A percentile compares a stretch with the other conserved stretches of the same genome.
Conservation (phyloP, 768 basidiomycete species). For the Psilocybe cyanescens region DNA sequence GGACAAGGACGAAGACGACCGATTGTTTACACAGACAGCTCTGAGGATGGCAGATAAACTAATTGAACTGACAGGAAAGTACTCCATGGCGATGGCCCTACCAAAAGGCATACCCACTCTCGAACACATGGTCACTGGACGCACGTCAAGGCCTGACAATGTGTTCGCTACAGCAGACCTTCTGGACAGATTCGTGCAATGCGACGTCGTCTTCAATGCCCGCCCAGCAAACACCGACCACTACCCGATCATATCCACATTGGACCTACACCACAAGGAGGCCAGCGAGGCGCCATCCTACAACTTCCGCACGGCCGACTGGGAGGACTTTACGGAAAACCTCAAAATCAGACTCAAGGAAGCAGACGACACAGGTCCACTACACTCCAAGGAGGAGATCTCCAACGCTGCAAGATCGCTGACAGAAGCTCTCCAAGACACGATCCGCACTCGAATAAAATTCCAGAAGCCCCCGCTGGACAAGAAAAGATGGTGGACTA, state of each 20-base stretch:
- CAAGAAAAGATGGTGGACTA: conserved; percentile 25
- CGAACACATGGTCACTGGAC: conserved; percentile 24
- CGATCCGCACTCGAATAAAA: conserved; percentile 7
- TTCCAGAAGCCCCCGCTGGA: neutral
- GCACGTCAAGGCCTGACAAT: conserved; percentile 46
- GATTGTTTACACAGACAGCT: conserved; percentile 36
- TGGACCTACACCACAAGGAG: conserved; percentile 24
- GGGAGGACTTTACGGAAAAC: conserved; percentile 14
- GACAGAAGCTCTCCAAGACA: conserved; percentile 8
- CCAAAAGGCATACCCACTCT: conserved; percentile 39
- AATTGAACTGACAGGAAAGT: conserved; percentile 25
- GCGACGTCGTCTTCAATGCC: conserved; percentile 21
- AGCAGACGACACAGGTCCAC: neutral
- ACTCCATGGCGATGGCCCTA: conserved; percentile 38
- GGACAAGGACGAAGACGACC: conserved; percentile 33
- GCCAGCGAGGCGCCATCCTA: neutral
- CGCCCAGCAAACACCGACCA: conserved; percentile 40
- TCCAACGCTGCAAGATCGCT: neutral
- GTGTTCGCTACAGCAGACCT: conserved; percentile 34
- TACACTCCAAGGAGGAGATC: neutral
- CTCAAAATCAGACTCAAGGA: conserved; percentile 24
- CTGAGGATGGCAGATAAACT: conserved; percentile 25
- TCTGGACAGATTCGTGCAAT: conserved; percentile 24
- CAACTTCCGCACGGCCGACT: conserved; percentile 23
- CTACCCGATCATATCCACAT: conserved; percentile 34